Conservation (phyloP, 768 basidiomycete species). For the Termitomyces sp. region DNA sequence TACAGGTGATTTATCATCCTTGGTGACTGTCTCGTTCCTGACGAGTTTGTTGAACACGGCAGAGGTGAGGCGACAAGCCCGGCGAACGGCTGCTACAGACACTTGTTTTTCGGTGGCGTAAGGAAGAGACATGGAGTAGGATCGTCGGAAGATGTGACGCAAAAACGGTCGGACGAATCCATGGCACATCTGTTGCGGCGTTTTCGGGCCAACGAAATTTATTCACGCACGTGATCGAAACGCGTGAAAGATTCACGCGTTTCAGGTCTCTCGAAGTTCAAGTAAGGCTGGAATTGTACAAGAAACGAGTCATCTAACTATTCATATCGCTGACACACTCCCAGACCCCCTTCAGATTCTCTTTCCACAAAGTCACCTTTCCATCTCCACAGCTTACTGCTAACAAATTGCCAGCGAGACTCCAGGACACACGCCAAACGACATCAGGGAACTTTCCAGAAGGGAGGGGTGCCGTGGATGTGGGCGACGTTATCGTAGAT, state of each 20-base stretch:
- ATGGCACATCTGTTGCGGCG: slow-evolving; percentile 10
- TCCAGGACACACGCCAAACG: slow-evolving; percentile 99
- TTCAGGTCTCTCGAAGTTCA: too few species aligned
- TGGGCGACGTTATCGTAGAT: slow-evolving; percentile 41
- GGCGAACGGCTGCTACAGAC: slow-evolving; percentile 81
- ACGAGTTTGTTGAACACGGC: slow-evolving; percentile 85
- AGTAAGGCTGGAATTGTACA: slow-evolving; percentile 1
- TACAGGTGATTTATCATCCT: slow-evolving; percentile 90
- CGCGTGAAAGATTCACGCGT: too few species aligned
- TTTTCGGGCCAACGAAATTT: slow-evolving; percentile 3
- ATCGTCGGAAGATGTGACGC: slow-evolving; percentile 15
- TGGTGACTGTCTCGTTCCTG: slow-evolving; percentile 81
- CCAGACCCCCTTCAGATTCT: slow-evolving; percentile 92
- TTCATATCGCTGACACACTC: slow-evolving; percentile 96
- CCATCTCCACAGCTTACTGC: slow-evolving; percentile 98
- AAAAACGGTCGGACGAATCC: slow-evolving; percentile 12
- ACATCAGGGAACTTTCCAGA: slow-evolving; percentile 92
- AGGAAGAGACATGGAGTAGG: slow-evolving; percentile 46
- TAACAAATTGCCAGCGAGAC: slow-evolving; percentile 90
- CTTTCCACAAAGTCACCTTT: slow-evolving; percentile 98
- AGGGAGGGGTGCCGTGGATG: slow-evolving; percentile 39
- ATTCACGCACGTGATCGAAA: neutral
- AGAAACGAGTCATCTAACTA: slow-evolving; percentile 42
- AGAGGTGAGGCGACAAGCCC: slow-evolving; percentile 81
- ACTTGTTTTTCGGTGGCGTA: slow-evolving; percentile 73